These are phyloP conservation scores for Fraxinus xanthoxyloides DNA, from an alignment of 305 asterid species.

Conservation along the genomic window DNA sequence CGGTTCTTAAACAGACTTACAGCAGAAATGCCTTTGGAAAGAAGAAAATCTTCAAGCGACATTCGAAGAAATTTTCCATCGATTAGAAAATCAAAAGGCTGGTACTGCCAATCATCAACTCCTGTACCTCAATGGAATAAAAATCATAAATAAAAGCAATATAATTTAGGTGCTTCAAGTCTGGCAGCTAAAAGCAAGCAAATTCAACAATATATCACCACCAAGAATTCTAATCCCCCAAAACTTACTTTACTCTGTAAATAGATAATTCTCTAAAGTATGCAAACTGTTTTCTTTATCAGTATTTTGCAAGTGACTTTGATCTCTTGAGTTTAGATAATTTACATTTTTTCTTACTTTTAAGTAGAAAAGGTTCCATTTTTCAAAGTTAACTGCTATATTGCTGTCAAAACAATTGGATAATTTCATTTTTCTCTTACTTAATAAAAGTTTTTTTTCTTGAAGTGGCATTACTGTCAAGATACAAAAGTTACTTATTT, in stretches of 20 bases:
- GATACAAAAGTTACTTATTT: background rate
- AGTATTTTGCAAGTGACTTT: background rate
- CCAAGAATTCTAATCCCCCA: background rate
- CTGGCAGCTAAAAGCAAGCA: background rate
- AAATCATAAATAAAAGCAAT: slow-evolving; percentile 4
- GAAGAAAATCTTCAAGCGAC: slow-evolving; percentile 90
- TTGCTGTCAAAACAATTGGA: background rate
- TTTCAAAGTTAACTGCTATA: background rate
- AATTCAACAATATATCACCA: background rate
- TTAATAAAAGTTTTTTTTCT: background rate
- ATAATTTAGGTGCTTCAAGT: background rate
- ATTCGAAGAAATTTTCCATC: slow-evolving; percentile 79
- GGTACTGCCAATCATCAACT: slow-evolving; percentile 57
- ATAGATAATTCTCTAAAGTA: background rate
- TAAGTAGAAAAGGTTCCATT: background rate
- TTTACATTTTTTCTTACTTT: background rate
- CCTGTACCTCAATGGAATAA: slow-evolving; percentile 29
- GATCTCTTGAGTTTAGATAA: background rate
- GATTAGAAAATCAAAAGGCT: slow-evolving; percentile 81
- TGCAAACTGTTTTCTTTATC: background rate
- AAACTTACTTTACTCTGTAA: background rate
- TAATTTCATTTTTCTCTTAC: background rate
- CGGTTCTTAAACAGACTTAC: slow-evolving; percentile 35
- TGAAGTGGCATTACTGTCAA: background rate
- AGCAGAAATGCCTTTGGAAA: slow-evolving; percentile 84